These are phyloP conservation scores for Trametes gibbosa DNA, from an alignment of 768 basidiomycete genomes.

Conservation along the genomic window DNA sequence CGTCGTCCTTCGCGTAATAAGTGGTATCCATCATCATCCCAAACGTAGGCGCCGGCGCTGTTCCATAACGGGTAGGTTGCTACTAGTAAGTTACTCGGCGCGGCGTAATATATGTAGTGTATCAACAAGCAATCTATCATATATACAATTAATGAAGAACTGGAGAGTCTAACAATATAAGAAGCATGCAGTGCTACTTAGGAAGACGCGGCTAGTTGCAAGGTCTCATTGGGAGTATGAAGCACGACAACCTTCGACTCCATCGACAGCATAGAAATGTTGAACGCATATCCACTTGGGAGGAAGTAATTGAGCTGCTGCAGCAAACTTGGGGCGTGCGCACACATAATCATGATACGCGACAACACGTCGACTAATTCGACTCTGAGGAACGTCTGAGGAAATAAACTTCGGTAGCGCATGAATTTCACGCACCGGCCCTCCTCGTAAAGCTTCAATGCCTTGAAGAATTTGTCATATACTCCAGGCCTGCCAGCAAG, in stretches of 20 bases:
- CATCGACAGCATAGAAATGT: neutral
- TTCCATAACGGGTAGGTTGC: neutral
- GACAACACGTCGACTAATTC: neutral
- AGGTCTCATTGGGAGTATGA: neutral
- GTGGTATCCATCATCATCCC: neutral
- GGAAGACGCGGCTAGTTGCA: no score
- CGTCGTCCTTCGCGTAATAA: no score
- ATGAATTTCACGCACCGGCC: neutral
- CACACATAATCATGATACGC: constrained; percentile 6
- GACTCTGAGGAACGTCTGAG: neutral
- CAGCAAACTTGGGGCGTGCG: neutral
- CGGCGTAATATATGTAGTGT: no score
- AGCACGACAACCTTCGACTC: neutral
- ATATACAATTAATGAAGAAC: no score
- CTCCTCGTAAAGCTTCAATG: constrained; percentile 4
- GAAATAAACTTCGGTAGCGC: neutral
- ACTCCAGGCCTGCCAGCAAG: neutral
- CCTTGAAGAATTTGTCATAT: constrained; percentile 7
- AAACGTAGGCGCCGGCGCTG: neutral
- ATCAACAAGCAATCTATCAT: no score
- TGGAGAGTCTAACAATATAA: no score
- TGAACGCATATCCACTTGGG: neutral
- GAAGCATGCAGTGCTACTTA: no score
- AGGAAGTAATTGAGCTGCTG: constrained; percentile 2
- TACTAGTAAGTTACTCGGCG: neutral